Conservation (phyloP, 441 rosid species). For the Adansonia gregorii region DNA sequence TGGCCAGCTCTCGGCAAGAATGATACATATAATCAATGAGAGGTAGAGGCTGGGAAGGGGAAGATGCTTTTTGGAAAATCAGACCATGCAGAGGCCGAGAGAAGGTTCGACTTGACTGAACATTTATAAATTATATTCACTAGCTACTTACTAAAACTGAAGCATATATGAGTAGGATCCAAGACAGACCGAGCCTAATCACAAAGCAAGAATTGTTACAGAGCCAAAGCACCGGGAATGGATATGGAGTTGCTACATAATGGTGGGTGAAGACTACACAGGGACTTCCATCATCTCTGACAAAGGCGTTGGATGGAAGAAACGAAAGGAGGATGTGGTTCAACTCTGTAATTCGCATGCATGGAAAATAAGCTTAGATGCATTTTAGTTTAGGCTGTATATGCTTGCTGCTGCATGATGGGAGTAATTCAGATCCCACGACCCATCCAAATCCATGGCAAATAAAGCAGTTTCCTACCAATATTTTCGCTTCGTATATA, state of each 20-base stretch:
- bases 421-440: background rate
- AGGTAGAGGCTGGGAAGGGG: conserved; percentile 67
- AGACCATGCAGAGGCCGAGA: conserved; percentile 54
- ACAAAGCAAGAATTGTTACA: background rate
- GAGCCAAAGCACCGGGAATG: conserved; percentile 59
- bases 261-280: conserved; percentile 49
- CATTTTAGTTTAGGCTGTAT: background rate
- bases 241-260: conserved; percentile 60
- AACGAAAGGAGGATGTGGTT: conserved; percentile 77
- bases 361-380: conserved; percentile 62
- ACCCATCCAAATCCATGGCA: background rate
- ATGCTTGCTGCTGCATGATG: background rate
- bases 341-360: conserved; percentile 62
- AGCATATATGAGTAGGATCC: background rate
- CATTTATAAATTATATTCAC: background rate
- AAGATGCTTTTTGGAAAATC: conserved; percentile 52
- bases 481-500: conserved; percentile 2
- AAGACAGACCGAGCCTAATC: background rate
- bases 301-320: conserved; percentile 64
- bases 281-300: conserved; percentile 42
- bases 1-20: conserved; percentile 38
- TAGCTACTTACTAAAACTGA: background rate
- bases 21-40: conserved; percentile 54
- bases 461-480: conserved; percentile 3
- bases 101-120: conserved; percentile 35